These are phyloP conservation scores for Castanospermum australe DNA, from an alignment of 306 rosid genomes.

Conservation along the genomic window DNA sequence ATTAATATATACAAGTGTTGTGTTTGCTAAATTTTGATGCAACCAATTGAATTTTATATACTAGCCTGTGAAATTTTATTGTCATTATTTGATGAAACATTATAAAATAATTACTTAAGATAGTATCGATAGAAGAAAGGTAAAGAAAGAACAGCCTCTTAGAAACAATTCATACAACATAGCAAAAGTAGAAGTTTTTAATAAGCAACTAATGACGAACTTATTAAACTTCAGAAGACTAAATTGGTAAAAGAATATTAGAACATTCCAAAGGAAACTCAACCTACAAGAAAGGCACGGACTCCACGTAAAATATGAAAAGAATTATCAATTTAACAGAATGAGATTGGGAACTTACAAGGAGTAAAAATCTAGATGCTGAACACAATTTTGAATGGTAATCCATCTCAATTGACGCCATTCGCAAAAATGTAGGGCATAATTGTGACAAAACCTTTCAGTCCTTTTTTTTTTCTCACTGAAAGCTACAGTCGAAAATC, in stretches of 20 bases:
- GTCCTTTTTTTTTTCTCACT: constrained; percentile 28
- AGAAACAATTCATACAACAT: background rate
- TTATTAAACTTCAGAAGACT: background rate
- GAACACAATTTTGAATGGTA: constrained; percentile 14
- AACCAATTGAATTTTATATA: too few species aligned
- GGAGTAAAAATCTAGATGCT: constrained; percentile 7
- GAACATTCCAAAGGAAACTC: background rate
- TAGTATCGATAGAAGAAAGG: background rate
- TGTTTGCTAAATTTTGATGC: too few species aligned
- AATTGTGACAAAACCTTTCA: constrained; percentile 44
- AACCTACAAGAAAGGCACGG: background rate
- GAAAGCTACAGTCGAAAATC: constrained; percentile 20
- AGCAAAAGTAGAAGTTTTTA: background rate
- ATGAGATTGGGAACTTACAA: background rate
- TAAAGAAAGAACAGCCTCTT: background rate
- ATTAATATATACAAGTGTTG: too few species aligned
- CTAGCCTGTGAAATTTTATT: too few species aligned
- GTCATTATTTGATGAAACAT: background rate
- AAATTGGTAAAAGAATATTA: background rate
- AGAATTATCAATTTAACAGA: background rate
- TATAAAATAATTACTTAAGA: background rate
- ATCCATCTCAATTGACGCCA: constrained; percentile 21
- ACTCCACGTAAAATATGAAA: background rate
- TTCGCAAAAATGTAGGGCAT: constrained; percentile 29
- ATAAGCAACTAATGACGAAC: background rate